These are phyloP conservation scores for Powellomyces hirtus DNA, from an alignment of 192 early-diverging fungal species.

Conservation along the genomic window DNA sequence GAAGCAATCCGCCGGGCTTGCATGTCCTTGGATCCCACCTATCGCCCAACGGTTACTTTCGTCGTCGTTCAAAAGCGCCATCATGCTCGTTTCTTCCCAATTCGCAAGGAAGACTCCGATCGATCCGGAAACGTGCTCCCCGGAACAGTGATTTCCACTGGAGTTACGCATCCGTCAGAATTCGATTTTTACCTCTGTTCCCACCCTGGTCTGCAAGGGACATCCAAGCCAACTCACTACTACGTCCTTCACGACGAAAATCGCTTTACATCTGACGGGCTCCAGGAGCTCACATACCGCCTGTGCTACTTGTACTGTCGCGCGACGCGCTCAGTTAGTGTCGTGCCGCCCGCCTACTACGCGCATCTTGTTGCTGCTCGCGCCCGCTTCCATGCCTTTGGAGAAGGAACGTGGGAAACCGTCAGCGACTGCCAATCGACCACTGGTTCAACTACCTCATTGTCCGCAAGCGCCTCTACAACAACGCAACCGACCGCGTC, in stretches of 20 bases:
- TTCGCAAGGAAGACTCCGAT: slow-evolving; percentile 55
- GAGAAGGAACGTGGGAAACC: slow-evolving; percentile 38
- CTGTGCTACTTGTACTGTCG: slow-evolving; percentile 89
- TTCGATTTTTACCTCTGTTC: slow-evolving; percentile 77
- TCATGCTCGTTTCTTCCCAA: slow-evolving; percentile 73
- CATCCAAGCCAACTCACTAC: slow-evolving; percentile 90
- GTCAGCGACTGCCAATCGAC: neutral
- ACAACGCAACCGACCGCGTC: neutral
- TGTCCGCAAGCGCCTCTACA: neutral
- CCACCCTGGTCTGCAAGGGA: slow-evolving; percentile 90
- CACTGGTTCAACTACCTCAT: neutral
- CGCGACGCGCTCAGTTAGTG: slow-evolving; percentile 82
- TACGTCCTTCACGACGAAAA: slow-evolving; percentile 87
- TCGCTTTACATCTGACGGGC: slow-evolving; percentile 68
- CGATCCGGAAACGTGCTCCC: slow-evolving; percentile 55
- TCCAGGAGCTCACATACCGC: slow-evolving; percentile 85
- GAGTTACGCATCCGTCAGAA: slow-evolving; percentile 52
- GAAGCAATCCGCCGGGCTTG: slow-evolving; percentile 67
- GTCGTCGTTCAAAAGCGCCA: slow-evolving; percentile 88
- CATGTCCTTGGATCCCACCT: slow-evolving; percentile 58
- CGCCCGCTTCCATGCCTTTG: slow-evolving; percentile 78
- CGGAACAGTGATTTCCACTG: slow-evolving; percentile 57
- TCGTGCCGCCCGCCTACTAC: slow-evolving; percentile 90
- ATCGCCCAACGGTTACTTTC: slow-evolving; percentile 80
- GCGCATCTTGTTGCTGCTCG: slow-evolving; percentile 86